Percentiles rank a stretch among this genome's conserved stretches.
phyloP scores from a whole-genome alignment of 2,329 filamentous ascomycete genomes.

The Remersonia thermophila region DNA sequence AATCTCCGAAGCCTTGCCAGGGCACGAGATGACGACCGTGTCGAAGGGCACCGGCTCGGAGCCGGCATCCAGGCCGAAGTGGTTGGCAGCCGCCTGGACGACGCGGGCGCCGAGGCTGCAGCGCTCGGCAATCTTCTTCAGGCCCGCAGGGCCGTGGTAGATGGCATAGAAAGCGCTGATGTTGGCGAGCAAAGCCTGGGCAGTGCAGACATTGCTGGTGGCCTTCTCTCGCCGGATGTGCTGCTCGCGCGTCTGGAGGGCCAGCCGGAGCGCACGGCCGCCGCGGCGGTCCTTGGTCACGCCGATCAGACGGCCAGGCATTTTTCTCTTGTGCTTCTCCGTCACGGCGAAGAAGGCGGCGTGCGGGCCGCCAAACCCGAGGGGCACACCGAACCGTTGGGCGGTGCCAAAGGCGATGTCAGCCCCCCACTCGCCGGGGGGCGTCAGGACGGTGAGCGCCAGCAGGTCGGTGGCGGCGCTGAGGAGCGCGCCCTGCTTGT shows the following conservation, averaged over 20 bases:
- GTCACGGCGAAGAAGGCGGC: slow-evolving; percentile 90
- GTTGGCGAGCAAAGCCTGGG: slow-evolving; percentile 85
- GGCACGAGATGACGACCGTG: slow-evolving; percentile 54
- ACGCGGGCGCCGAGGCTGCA: slow-evolving; percentile 59
- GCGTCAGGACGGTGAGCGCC: slow-evolving; percentile 74
- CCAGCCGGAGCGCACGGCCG: slow-evolving; percentile 66
- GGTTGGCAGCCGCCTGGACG: slow-evolving; percentile 51
- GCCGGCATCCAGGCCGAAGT: slow-evolving; percentile 47
- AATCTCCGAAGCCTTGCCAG: slow-evolving; percentile 37
- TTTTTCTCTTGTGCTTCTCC: slow-evolving; percentile 88
- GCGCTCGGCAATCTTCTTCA: slow-evolving; percentile 72
- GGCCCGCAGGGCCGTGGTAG: slow-evolving; percentile 77
- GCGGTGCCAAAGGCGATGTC: slow-evolving; percentile 91
- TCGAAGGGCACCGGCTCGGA: slow-evolving; percentile 59
- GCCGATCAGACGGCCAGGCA: slow-evolving; percentile 81
- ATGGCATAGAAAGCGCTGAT: slow-evolving; percentile 93
- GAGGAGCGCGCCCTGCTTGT: slow-evolving; percentile 66
- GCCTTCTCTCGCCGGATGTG: slow-evolving; percentile 94
- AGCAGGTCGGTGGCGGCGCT: slow-evolving; percentile 83
- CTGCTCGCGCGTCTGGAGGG: slow-evolving; percentile 87
- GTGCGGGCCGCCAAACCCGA: slow-evolving; percentile 89
- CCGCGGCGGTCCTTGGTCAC: slow-evolving; percentile 85
- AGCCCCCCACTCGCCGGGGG: slow-evolving; percentile 86
- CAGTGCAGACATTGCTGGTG: slow-evolving; percentile 94
- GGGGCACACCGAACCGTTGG: slow-evolving; percentile 81